phyloP scores from a whole-genome alignment of 1,284 basidiomycete genomes.

The Thelephora terrestris region DNA sequence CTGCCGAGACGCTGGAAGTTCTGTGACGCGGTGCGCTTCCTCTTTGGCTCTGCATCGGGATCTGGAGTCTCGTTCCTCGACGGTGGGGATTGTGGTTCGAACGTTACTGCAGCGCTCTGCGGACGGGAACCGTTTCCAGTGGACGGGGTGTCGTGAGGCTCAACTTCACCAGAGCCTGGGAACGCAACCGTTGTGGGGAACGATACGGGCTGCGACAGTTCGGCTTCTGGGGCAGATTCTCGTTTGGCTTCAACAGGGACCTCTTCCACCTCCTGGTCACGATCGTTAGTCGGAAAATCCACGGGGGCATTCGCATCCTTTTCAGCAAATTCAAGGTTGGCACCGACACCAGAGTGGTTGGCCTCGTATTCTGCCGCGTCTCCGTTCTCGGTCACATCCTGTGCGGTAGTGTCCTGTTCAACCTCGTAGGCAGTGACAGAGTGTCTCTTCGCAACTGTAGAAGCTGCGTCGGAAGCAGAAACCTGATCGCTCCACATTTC shows the following conservation, averaged over 20 bases:
- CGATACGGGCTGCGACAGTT: conserved; percentile 10
- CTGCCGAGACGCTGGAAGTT: conserved; percentile 73
- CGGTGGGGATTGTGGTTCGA: conserved; percentile 26
- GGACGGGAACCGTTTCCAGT: conserved; percentile 16
- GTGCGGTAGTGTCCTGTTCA: conserved; percentile 6
- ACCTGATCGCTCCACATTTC: conserved; percentile 78
- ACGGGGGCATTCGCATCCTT: conserved; percentile 16
- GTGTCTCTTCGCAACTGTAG: conserved; percentile 8
- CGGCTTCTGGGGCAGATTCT: not conserved
- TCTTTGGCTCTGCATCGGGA: conserved; percentile 59
- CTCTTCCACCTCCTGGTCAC: conserved; percentile 4
- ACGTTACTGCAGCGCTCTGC: conserved; percentile 26
- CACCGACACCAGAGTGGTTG: conserved; percentile 5
- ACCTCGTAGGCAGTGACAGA: conserved; percentile 20
- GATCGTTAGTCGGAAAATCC: conserved; percentile 7
- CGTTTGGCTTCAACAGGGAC: conserved; percentile 2
- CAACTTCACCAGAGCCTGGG: conserved; percentile 24
- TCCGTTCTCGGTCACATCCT: conserved; percentile 14
- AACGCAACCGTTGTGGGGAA: conserved; percentile 19
- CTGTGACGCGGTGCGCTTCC: conserved; percentile 62
- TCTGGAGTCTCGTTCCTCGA: conserved; percentile 50
- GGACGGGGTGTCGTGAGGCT: conserved; percentile 22
- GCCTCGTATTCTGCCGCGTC: conserved; percentile 8
- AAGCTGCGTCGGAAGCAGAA: conserved; percentile 34
- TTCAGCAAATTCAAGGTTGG: conserved; percentile 15